phyloP scores from a whole-genome alignment of 805 yeast genomes.

The Teunomyces cretensis region DNA sequence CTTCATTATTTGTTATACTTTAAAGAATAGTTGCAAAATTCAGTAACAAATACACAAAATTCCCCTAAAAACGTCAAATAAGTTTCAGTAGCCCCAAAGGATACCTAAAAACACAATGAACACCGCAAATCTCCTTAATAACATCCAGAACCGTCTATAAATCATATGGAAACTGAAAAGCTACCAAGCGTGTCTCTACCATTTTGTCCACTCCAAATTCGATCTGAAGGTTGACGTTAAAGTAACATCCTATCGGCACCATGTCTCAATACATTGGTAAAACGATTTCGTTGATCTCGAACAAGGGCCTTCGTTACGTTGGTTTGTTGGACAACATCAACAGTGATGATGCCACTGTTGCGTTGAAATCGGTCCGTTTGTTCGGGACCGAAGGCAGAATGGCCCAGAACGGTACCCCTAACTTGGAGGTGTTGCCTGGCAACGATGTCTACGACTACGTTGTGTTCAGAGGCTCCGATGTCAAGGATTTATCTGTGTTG shows the following conservation, averaged over 20 bases:
- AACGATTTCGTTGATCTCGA: constrained; percentile 76
- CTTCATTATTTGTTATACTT: too few species aligned
- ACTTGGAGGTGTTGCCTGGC: constrained; percentile 70
- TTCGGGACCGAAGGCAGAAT: constrained; percentile 93
- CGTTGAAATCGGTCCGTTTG: constrained; percentile 74
- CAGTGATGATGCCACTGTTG: constrained; percentile 87
- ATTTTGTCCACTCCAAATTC: not conserved
- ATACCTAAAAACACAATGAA: too few species aligned
- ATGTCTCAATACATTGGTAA: constrained; percentile 96
- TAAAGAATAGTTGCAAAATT: too few species aligned
- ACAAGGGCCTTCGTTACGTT: constrained; percentile 80
- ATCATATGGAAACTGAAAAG: too few species aligned
- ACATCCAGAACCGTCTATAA: too few species aligned
- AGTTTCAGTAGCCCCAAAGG: too few species aligned
- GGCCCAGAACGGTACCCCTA: constrained; percentile 53
- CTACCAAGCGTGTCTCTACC: not conserved
- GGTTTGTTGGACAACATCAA: constrained; percentile 86
- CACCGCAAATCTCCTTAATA: too few species aligned
- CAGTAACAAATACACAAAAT: too few species aligned
- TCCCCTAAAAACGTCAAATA: too few species aligned
- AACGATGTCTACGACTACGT: constrained; percentile 71
- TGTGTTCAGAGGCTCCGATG: constrained; percentile 88
- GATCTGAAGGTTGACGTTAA: not conserved
- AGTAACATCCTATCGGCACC: not conserved
- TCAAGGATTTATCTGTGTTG: constrained; percentile 81